A percentile compares a stretch with the other conserved stretches of the same genome.
Evolutionary conservation across 257 asterid genomes (phyloP).

Genomic region (Linaria vulgaris): DNA sequence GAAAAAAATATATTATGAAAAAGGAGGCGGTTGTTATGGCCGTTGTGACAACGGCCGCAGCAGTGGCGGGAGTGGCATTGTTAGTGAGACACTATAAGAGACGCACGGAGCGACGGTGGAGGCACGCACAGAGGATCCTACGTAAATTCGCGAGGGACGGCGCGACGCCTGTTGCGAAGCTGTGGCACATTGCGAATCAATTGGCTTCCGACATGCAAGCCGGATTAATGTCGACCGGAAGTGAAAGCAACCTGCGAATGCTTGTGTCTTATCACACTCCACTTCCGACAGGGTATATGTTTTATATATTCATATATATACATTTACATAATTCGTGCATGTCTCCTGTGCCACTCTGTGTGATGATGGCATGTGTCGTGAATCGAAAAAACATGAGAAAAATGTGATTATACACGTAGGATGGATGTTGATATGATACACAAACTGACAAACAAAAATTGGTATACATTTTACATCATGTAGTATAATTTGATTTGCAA

Average conservation of each 20-base stretch:
- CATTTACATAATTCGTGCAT: no score
- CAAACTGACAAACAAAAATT: no score
- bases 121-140: constrained; percentile 50
- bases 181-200: constrained; percentile 61
- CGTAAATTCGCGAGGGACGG: constrained; percentile 61
- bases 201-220: constrained; percentile 54
- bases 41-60: constrained; percentile 39
- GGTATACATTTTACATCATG: no score
- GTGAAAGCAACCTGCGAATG: constrained; percentile 40
- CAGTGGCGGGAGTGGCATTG: constrained; percentile 41
- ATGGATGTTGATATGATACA: no score
- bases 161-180: constrained; percentile 58
- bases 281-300: constrained; percentile 59
- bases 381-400: no score
- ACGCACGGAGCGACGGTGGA: constrained; percentile 50
- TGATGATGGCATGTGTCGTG: no score
- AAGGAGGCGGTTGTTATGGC: constrained; percentile 45
- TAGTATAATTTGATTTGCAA: no score
- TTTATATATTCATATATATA: not conserved
- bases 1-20: constrained; percentile 33
- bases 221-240: constrained; percentile 31
- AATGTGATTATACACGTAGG: no score
- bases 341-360: no score
- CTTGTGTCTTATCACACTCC: constrained; percentile 47
- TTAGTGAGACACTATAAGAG: constrained; percentile 43